Base-by-base conservation (phyloP, 176 grass and related monocot genomes). In the Oryza nivara region DNA sequence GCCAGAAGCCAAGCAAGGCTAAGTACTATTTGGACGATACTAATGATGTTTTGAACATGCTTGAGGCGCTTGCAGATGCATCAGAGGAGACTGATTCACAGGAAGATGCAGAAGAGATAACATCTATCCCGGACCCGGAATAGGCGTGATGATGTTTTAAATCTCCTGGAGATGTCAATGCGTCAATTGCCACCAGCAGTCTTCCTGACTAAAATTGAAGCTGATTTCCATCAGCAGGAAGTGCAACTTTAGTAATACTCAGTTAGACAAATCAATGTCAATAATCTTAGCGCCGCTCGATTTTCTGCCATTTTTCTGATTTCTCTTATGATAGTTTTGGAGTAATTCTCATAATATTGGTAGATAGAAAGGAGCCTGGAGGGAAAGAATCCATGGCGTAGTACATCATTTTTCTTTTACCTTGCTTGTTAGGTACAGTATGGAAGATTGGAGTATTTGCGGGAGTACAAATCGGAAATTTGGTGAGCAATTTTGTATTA, bases 1-100 rank as follows among this genome's bases (percentile, higher is more conserved):
- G 91, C 44, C 91, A 93, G 82, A 93, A 93, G 78, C 91, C 91
- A 75, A 93, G 88, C 88, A 93, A 90, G 77, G 91, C 91, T 11
- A 74, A 85, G 36, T 93, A 93, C 77, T 93, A 90, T 89, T 80
- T 93, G 77, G 91, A 93, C 36, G 91, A 93, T 56, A 60, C 91
- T 64, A 85, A 60, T 82, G 88, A 90, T 8, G 88, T 93, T 67
- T 32, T 90, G 72, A 87, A 71, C 88, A 93, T 89, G 84, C 91
- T 93, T 0, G 85, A 82, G 83, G 91, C 85, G 82, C 91, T 93
- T 47, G 91, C 85, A 20, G 88, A 93, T 66, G 88, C 82, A 76
- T 90, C 91, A 2, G 73, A 82, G 61, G 44, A 45, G n/a, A 44
- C 26, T 56, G 28, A 23, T 36, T 92, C 81, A 54, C 48, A 44